Base-by-base conservation (phyloP, 2,329 filamentous ascomycete genomes). In the Trichoderma gracile region DNA sequence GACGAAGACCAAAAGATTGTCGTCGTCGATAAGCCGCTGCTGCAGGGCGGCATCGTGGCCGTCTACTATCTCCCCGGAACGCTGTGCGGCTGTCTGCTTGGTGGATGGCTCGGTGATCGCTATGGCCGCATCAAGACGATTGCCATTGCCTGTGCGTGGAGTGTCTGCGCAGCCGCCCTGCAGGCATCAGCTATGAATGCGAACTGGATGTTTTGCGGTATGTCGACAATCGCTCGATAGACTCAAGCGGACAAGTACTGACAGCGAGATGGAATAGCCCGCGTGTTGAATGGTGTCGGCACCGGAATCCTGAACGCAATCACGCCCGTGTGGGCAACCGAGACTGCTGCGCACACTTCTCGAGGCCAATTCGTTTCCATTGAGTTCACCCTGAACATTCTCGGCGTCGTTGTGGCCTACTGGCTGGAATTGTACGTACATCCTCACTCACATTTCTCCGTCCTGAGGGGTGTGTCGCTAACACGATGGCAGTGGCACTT, bases 331-430 rank as follows among this genome's bases (percentile, higher is more conserved):
- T 91, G 87, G 87, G 87, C 87, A 0, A 89, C 88, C 0, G 89
- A 91, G 74, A 89, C 86, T 0, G 85, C 87, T 0, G 84, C 88
- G 45, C 86, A 90, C 70, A 89, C 83, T 0, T 87, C 84, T 2
- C 83, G 89, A 46, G 89, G 89, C 6, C 82, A 86, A 54, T 89
- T 90, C 67, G 85, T 91, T 64, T 86, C 87, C 10, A 86, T 90
- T 61, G 89, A 91, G 70, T 91, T 92, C 67, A 91, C 88, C 0
- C 75, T 91, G 9, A 92, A 91, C 71, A 90, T 91, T 66, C 86
- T 90, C 54, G 88, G 88, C 70, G 86, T 90, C 0, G 84, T 87
- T 0, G 74, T 78, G 3, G 76, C 76, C 3, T 90, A 90, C 68
- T 89, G 86, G 86, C 73, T 82, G 7, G 79, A 82, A 68, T 87